Evolutionary conservation across 2,329 filamentous ascomycete genomes (phyloP), one percentile per base, ranked within the genome.

Genomic region (Cercospora nicotianae): DNA sequence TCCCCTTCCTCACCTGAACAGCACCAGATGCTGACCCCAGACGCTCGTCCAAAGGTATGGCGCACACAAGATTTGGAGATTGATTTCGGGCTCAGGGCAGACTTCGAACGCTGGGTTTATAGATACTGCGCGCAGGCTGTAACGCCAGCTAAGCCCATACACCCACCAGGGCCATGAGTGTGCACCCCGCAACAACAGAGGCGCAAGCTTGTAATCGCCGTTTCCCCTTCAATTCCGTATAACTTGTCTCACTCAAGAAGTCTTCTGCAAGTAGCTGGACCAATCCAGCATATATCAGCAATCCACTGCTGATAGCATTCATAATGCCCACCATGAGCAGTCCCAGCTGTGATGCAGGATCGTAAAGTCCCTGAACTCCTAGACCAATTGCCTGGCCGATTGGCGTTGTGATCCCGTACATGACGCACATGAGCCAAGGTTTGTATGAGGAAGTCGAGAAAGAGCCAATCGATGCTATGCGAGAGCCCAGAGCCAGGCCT

Each of bases 381-480:
- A 85, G 74, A 1, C 83, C 83, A 53, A 85, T 82, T 3, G 83
- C 83, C 67, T 85, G 83, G 3, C 83, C 83, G 8, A 84, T 77
- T 1, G 83, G 83, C 3, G 83, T 85, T 1, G 83, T 85, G n/a
- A 87, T 84, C 39, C 87, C 87, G 72, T 89, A 90, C 12, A 87
- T 86, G 26, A 89, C 77, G 9, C 84, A 85, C 87, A 90, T 89
- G 16, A 89, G 78, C 87, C 87, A 96, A 0, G 95, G 94, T 59
- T 91, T 91, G 1, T 87, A 81, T 0, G 91, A 94, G 2, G 86
- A 85, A 20, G 86, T 85, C 0, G 91, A 87, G 75, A 97, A 97
- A 1, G 82, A 82, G 20, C 90, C 88, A 5, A 91, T 87, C 18
- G 86, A 87, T 20, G 89, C 89, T 72, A 92, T 92, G 67, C 90